phyloP scores from a whole-genome alignment of 1,139 yeast species.

The Geotrichum candidum region DNA sequence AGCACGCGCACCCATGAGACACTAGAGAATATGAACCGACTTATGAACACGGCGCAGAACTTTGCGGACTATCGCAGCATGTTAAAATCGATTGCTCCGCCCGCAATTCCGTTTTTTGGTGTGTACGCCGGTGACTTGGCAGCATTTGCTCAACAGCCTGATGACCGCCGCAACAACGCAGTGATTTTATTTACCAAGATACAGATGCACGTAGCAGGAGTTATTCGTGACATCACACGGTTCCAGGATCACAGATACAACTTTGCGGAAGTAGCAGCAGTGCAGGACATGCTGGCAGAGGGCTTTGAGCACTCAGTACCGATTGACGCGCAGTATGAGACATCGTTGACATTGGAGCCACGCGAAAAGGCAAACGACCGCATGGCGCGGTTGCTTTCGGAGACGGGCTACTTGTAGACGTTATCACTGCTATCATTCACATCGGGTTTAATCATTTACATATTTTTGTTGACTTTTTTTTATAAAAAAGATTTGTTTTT shows the following conservation, averaged over 20 bases:
- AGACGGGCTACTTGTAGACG: slow-evolving; percentile 27
- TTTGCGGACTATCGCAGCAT: slow-evolving; percentile 81
- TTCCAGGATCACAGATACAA: slow-evolving; percentile 64
- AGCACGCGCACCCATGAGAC: slow-evolving; percentile 47
- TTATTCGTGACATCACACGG: slow-evolving; percentile 66
- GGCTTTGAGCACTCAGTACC: slow-evolving; percentile 62
- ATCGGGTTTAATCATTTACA: no score
- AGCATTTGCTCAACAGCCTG: slow-evolving; percentile 45
- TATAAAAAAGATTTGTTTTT: no score
- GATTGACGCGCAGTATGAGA: slow-evolving; percentile 73
- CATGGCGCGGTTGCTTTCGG: slow-evolving; percentile 27
- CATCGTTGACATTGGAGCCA: slow-evolving; percentile 70
- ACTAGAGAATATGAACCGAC: slow-evolving; percentile 64
- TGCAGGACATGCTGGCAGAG: slow-evolving; percentile 52
- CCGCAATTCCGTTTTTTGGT: slow-evolving; percentile 91
- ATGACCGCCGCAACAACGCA: slow-evolving; percentile 59
- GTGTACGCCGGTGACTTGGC: slow-evolving; percentile 84
- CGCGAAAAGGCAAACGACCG: slow-evolving; percentile 40
- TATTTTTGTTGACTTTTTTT: no score
- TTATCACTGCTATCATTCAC: no score
- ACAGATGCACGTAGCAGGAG: slow-evolving; percentile 63
- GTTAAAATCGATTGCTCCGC: slow-evolving; percentile 63
- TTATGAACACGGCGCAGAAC: slow-evolving; percentile 84
- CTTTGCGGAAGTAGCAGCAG: slow-evolving; percentile 55
- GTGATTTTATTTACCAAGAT: slow-evolving; percentile 35